Percentiles rank a stretch among this genome's conserved stretches.
These are phyloP conservation scores for Ganoderma multipileum DNA, from an alignment of 1,284 basidiomycete species.

Conservation along the genomic window DNA sequence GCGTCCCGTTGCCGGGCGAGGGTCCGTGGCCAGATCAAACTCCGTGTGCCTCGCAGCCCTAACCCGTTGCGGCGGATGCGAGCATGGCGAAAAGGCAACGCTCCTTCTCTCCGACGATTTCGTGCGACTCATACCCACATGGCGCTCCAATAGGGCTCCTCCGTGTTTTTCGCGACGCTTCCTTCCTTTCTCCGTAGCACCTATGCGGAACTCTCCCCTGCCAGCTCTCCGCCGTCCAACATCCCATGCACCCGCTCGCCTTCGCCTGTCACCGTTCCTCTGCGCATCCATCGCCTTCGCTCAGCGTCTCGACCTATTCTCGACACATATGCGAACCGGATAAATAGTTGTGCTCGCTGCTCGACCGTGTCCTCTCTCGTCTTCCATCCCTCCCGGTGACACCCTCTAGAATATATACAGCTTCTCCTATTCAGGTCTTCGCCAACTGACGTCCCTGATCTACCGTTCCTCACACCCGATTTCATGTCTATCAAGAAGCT, in stretches of 20 bases:
- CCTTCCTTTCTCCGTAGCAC: conserved; percentile 7
- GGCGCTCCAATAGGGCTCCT: conserved; percentile 5
- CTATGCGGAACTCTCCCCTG: conserved; percentile 4
- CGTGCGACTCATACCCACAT: conserved; percentile 21
- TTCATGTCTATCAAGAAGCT: conserved; percentile 32
- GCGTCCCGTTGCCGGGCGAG: conserved; percentile 14
- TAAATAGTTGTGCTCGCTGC: conserved; percentile 9
- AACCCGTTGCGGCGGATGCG: conserved; percentile 24
- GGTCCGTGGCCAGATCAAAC: conserved; percentile 17
- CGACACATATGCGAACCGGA: conserved; percentile 14
- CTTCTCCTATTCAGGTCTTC: neutral
- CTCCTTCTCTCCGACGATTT: conserved; percentile 26
- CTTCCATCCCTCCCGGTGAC: conserved; percentile 15
- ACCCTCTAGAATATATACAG: conserved; percentile 10
- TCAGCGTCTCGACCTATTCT: conserved; percentile 4
- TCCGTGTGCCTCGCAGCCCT: conserved; percentile 42
- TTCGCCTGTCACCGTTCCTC: neutral
- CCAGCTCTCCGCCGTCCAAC: conserved; percentile 11
- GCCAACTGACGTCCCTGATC: conserved; percentile 8
- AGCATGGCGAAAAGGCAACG: conserved; percentile 18
- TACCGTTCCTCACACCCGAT: neutral
- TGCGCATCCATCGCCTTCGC: conserved; percentile 4
- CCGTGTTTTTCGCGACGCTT: conserved; percentile 23
- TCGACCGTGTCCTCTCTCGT: neutral
- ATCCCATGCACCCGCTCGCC: neutral